Conservation (phyloP, 805 yeast species). For the Diddensiella santjacobensis region DNA sequence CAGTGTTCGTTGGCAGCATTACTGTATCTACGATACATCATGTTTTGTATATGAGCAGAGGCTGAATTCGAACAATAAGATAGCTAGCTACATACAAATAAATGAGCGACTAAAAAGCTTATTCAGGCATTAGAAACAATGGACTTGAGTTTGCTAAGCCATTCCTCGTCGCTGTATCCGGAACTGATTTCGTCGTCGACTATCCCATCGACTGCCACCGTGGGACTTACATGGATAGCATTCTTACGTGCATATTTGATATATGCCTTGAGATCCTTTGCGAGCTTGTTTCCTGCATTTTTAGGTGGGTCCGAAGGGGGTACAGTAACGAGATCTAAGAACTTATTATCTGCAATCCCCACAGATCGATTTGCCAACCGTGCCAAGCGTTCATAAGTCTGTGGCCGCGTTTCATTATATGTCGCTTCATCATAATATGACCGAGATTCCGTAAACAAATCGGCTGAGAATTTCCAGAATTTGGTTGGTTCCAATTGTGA, state of each 20-base stretch:
- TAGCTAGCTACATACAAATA: no score
- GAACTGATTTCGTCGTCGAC: conserved; percentile 56
- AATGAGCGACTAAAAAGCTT: no score
- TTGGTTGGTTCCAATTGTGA: conserved; percentile 49
- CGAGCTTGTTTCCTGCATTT: conserved; percentile 57
- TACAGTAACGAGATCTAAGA: conserved; percentile 36
- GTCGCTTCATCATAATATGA: conserved; percentile 61
- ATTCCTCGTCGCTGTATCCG: conserved; percentile 49
- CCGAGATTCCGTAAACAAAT: conserved; percentile 53
- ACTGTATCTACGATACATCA: no score
- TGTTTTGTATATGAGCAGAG: no score
- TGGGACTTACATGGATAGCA: conserved; percentile 83
- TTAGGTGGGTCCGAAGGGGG: conserved; percentile 34
- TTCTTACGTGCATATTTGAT: conserved; percentile 68
- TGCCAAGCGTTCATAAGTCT: conserved; percentile 52
- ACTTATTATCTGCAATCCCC: conserved; percentile 38
- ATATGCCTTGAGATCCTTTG: conserved; percentile 67
- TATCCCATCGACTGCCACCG: conserved; percentile 69
- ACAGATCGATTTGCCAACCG: conserved; percentile 42
- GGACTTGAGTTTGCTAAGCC: conserved; percentile 31
- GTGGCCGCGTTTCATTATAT: conserved; percentile 49
- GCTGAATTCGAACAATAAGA: no score
- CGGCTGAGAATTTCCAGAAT: conserved; percentile 55
- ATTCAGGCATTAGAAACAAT: conserved; percentile 2
- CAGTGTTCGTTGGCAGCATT: no score